A percentile compares a stretch with the other conserved stretches of the same genome.
Conservation (phyloP, 805 yeast species). For the Kluyveromyces siamensis region DNA sequence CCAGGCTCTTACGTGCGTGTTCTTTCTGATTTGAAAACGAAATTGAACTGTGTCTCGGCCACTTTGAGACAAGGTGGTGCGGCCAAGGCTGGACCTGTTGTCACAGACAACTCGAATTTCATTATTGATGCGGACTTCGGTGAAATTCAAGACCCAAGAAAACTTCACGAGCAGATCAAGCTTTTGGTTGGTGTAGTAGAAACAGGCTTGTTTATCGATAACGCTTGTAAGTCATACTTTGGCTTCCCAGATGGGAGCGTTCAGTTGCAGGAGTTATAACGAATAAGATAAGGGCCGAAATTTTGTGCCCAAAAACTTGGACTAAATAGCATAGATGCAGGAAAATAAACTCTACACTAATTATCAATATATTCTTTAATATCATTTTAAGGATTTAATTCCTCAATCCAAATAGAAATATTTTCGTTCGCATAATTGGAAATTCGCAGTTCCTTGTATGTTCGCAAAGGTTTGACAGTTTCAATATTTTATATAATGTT, state of each 20-base stretch:
- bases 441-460: neutral
- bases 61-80: constrained; percentile 75
- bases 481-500: neutral
- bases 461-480: neutral
- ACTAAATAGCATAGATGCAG: neutral
- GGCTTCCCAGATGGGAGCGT: constrained; percentile 76
- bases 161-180: constrained; percentile 60
- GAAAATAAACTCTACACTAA: too few relatives aligned
- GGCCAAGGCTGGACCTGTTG: constrained; percentile 94
- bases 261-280: constrained; percentile 14
- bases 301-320: neutral
- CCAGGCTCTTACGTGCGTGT: constrained; percentile 82
- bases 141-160: constrained; percentile 41
- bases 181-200: constrained; percentile 88
- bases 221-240: constrained; percentile 73
- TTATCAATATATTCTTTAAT: too few relatives aligned
- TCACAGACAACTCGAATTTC: constrained; percentile 92
- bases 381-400: too few relatives aligned
- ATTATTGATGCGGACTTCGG: constrained; percentile 92
- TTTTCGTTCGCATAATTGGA: too few relatives aligned
- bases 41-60: constrained; percentile 44
- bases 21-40: constrained; percentile 42
- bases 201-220: constrained; percentile 75
- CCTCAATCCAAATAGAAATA: too few relatives aligned
- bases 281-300: neutral